Conservation (phyloP, 2,329 filamentous ascomycete species). For the Teratosphaeria zuluensis region DNA sequence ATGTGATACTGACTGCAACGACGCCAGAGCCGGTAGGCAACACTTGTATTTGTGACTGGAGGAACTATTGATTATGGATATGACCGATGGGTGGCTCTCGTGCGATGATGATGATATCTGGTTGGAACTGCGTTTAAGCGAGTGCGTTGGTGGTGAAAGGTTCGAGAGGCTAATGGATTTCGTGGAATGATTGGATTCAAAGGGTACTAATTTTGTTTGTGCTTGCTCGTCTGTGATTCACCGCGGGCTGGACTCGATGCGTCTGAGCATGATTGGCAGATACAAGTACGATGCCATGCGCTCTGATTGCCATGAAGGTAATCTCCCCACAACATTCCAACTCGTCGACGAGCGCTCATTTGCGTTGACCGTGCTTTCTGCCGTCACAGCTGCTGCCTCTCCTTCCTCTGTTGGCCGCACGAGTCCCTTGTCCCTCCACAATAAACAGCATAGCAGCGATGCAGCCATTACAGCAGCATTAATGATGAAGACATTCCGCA, state of each 20-base stretch:
- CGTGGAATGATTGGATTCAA: too few relatives aligned
- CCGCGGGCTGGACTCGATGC: not conserved
- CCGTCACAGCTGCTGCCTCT: too few relatives aligned
- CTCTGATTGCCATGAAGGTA: not conserved
- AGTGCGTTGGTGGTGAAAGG: not conserved
- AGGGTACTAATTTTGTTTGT: not conserved
- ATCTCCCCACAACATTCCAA: not conserved
- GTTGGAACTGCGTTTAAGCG: not conserved
- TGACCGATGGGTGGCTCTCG: not conserved
- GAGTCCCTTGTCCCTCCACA: too few relatives aligned
- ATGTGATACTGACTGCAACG: conserved; percentile 27
- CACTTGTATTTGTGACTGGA: conserved; percentile 40
- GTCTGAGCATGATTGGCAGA: not conserved
- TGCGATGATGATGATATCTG: not conserved
- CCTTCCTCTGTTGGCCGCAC: too few relatives aligned
- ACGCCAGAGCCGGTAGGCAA: conserved; percentile 24
- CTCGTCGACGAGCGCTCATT: not conserved
- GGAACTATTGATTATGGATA: conserved; percentile 24
- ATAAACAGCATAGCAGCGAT: too few relatives aligned
- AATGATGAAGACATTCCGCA: too few relatives aligned
- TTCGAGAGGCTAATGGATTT: too few relatives aligned
- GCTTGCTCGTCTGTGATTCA: not conserved
- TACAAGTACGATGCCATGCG: not conserved
- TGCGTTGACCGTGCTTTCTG: too few relatives aligned
- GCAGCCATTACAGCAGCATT: too few relatives aligned